Conservation (phyloP, 1,284 basidiomycete genomes). For the Omphalotus olearius region DNA sequence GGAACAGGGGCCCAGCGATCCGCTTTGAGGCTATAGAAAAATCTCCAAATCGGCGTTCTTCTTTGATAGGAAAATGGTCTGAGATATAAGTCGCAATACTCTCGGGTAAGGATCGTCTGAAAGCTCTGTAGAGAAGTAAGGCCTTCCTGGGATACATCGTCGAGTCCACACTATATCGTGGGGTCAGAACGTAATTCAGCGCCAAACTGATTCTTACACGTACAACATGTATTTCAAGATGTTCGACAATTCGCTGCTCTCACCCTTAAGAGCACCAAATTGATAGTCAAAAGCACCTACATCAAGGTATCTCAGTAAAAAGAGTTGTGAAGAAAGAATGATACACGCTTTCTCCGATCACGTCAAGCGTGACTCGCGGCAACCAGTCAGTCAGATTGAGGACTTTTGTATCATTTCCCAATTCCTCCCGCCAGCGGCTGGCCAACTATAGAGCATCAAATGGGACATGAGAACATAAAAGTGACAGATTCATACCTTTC, state of each 20-base stretch:
- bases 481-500: constrained; percentile 4
- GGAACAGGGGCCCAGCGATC: background rate
- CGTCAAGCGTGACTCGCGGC: constrained; percentile 10
- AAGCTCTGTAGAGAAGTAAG: background rate
- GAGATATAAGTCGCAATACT: background rate
- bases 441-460: constrained; percentile 2
- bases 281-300: constrained; percentile 18
- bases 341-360: constrained; percentile 13
- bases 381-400: constrained; percentile 9
- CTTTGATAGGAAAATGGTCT: constrained; percentile 1
- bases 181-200: background rate
- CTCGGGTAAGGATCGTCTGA: background rate
- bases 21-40: background rate
- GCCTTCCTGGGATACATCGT: background rate
- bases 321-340: background rate
- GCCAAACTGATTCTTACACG: constrained; percentile 9
- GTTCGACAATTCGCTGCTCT: constrained; percentile 18
- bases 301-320: background rate
- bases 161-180: background rate
- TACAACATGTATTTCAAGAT: constrained; percentile 27
- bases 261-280: constrained; percentile 19
- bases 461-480: background rate
- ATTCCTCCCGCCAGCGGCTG: constrained; percentile 5
- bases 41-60: constrained; percentile 14
- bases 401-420: background rate